Evolutionary conservation across 768 basidiomycete genomes (phyloP).

Genomic region (Termitomyces sp.): DNA sequence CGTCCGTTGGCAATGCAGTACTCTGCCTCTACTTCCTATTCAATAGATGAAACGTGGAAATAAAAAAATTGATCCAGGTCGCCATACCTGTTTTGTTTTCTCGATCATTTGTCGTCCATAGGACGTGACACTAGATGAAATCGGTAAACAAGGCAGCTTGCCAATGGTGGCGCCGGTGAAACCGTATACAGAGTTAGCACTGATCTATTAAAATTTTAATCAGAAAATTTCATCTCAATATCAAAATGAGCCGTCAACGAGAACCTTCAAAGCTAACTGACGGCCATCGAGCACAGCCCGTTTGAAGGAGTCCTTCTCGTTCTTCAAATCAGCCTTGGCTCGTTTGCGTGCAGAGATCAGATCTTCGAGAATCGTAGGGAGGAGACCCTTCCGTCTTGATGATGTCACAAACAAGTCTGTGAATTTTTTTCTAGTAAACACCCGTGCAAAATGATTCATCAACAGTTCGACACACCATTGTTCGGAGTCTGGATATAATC

Average conservation of each 20-base stretch:
- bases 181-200: slow-evolving; percentile 98
- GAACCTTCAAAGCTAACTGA: slow-evolving; percentile 91
- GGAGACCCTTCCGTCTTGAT: slow-evolving; percentile 73
- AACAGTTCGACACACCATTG: slow-evolving; percentile 53
- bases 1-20: slow-evolving; percentile 85
- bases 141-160: slow-evolving; percentile 91
- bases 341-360: slow-evolving; percentile 90
- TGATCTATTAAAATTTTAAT: slow-evolving; percentile 52
- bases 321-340: slow-evolving; percentile 93
- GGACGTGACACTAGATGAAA: slow-evolving; percentile 92
- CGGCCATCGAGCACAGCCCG: slow-evolving; percentile 96
- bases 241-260: background rate
- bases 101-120: slow-evolving; percentile 99
- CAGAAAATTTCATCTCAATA: background rate
- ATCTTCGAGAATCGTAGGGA: slow-evolving; percentile 91
- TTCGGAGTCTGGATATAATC: slow-evolving; percentile 97
- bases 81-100: slow-evolving; percentile 77
- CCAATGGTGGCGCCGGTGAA: slow-evolving; percentile 98
- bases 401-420: slow-evolving; percentile 82
- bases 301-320: slow-evolving; percentile 94
- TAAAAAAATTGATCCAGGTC: background rate
- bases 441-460: background rate
- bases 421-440: background rate
- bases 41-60: background rate
- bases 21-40: slow-evolving; percentile 81